Conservation (phyloP, 305 asterid genomes). For the Fraxinus paxiana region DNA sequence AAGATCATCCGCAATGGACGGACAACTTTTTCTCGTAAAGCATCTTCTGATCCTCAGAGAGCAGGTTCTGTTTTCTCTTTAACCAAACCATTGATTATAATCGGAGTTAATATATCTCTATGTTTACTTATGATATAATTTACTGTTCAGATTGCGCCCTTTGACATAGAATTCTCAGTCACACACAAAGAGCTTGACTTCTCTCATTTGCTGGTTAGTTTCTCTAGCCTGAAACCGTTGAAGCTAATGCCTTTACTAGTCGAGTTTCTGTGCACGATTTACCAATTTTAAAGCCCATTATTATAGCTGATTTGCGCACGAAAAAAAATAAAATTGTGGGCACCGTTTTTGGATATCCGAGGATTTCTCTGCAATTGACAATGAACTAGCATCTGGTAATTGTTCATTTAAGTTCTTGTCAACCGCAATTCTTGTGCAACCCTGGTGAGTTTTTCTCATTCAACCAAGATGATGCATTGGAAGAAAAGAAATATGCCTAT, state of each 20-base stretch:
- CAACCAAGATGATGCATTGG: slow-evolving; percentile 1
- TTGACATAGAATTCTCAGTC: slow-evolving; percentile 93
- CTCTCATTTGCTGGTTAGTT: slow-evolving; percentile 91
- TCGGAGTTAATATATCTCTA: slow-evolving; percentile 6
- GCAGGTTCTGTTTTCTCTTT: slow-evolving; percentile 53
- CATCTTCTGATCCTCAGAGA: slow-evolving; percentile 89
- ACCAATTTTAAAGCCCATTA: slow-evolving; percentile 8
- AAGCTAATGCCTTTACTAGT: slow-evolving; percentile 15
- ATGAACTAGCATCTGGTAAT: not conserved
- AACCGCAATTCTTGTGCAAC: not conserved
- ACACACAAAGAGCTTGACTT: slow-evolving; percentile 99
- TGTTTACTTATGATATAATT: slow-evolving; percentile 29
- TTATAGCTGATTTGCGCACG: slow-evolving; percentile 9
- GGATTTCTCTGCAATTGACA: slow-evolving; percentile 4
- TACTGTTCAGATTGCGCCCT: slow-evolving; percentile 88
- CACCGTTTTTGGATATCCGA: not conserved
- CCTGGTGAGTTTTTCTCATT: slow-evolving; percentile 1
- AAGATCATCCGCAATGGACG: slow-evolving; percentile 84
- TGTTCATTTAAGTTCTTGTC: not conserved
- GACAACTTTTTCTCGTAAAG: slow-evolving; percentile 87
- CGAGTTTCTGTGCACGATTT: slow-evolving; percentile 11
- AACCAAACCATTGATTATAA: slow-evolving; percentile 7
- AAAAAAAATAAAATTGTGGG: not conserved
- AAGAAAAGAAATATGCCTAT: slow-evolving; percentile 4
- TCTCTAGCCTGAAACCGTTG: slow-evolving; percentile 12